Percentiles rank a stretch among this genome's conserved stretches.
Conservation (phyloP, 306 rosid species). For the Prunus dulcis region DNA sequence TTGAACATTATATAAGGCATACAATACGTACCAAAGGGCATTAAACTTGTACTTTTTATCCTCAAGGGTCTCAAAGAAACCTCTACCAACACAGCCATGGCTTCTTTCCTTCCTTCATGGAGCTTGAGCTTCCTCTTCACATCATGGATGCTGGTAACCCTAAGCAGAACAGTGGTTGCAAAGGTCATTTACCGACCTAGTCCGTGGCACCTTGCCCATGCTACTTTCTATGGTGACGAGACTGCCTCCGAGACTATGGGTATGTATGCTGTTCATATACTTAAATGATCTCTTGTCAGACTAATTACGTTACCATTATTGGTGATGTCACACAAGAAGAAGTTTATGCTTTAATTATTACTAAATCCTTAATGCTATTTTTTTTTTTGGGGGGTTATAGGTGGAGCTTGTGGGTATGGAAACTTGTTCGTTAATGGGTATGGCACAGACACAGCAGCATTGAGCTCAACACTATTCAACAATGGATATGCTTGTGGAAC, state of each 20-base stretch:
- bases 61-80: neutral
- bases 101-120: slow-evolving; percentile 34
- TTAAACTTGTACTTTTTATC: slow-evolving; percentile 9
- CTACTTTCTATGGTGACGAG: slow-evolving; percentile 93
- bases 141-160: slow-evolving; percentile 28
- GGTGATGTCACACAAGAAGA: neutral
- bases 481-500: slow-evolving; percentile 80
- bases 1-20: slow-evolving; percentile 29
- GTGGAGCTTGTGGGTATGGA: slow-evolving; percentile 95
- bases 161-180: slow-evolving; percentile 19
- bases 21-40: slow-evolving; percentile 29
- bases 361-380: neutral
- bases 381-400: slow-evolving; percentile 22
- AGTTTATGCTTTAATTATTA: neutral
- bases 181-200: slow-evolving; percentile 49
- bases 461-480: slow-evolving; percentile 80
- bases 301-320: neutral
- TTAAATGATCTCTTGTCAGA: too few relatives aligned
- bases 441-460: slow-evolving; percentile 69
- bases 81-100: slow-evolving; percentile 33
- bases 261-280: slow-evolving; percentile 9
- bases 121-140: slow-evolving; percentile 30
- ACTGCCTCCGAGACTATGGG: slow-evolving; percentile 86
- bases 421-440: slow-evolving; percentile 74
- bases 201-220: slow-evolving; percentile 63